Percentiles rank a stretch among this genome's conserved stretches.
Conservation (phyloP, 257 asterid species). For the Solanum medicagineum region DNA sequence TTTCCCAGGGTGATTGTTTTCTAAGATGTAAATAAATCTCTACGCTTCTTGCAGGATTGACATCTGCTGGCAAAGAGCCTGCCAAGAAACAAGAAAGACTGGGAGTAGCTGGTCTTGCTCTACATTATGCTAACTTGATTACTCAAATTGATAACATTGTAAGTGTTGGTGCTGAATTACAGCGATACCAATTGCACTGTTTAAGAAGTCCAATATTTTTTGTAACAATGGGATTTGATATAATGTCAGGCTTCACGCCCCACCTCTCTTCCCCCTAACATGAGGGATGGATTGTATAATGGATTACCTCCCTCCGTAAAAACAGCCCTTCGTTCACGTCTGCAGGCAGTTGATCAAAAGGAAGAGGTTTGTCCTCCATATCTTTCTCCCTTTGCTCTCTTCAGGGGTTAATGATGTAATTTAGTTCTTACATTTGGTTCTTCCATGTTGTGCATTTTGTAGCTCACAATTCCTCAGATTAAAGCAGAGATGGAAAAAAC, state of each 20-base stretch:
- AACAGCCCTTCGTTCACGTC: constrained; percentile 35
- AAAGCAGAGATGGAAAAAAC: constrained; percentile 93
- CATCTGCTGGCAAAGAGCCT: constrained; percentile 33
- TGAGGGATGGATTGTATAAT: constrained; percentile 74
- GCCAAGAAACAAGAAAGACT: constrained; percentile 52
- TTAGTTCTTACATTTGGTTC: background rate
- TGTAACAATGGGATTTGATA: background rate
- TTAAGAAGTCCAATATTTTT: background rate
- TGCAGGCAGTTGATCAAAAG: constrained; percentile 32
- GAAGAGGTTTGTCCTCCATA: constrained; percentile 45
- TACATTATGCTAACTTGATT: constrained; percentile 73
- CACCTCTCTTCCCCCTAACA: constrained; percentile 89
- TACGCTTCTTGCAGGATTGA: constrained; percentile 33
- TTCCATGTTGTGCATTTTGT: constrained; percentile 13
- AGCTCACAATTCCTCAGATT: constrained; percentile 71
- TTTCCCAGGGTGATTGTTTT: background rate
- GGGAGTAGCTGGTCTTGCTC: constrained; percentile 71
- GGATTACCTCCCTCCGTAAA: constrained; percentile 77
- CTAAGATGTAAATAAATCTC: background rate
- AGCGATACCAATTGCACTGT: background rate
- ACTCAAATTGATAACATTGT: constrained; percentile 72
- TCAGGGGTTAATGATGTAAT: background rate
- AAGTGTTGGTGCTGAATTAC: constrained; percentile 16
- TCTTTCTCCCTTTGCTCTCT: background rate
- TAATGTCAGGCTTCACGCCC: constrained; percentile 72